Conservation (phyloP, 805 yeast species). For the Grigorovia humatica region DNA sequence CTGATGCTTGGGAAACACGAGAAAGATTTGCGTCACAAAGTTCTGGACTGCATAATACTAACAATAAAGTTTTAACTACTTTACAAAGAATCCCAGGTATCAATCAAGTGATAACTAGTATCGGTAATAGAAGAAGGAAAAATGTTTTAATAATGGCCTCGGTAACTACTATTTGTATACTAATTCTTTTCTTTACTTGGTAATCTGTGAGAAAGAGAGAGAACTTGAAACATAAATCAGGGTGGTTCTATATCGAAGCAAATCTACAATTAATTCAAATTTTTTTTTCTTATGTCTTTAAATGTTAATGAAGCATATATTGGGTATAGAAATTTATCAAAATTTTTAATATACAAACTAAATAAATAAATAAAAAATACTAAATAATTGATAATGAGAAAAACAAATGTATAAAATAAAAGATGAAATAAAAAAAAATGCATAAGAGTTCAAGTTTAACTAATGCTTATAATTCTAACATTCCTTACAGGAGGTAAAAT, state of each 20-base stretch:
- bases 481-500: conserved; percentile 1
- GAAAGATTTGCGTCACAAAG: conserved; percentile 76
- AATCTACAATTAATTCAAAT: no score
- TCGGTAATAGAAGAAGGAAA: conserved; percentile 80
- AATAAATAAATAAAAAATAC: no score
- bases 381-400: no score
- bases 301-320: neutral
- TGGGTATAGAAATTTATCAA: neutral
- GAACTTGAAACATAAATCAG: no score
- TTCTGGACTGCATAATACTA: conserved; percentile 50
- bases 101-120: conserved; percentile 60
- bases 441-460: neutral
- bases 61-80: conserved; percentile 48
- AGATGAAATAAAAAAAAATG: neutral
- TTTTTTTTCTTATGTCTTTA: neutral
- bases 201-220: conserved; percentile 7
- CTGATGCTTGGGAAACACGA: conserved; percentile 83
- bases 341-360: neutral
- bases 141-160: conserved; percentile 76
- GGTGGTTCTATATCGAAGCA: no score
- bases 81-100: conserved; percentile 74
- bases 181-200: conserved; percentile 50
- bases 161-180: conserved; percentile 61
- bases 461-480: neutral
- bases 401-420: neutral